Evolutionary conservation across 768 basidiomycete genomes (phyloP), one percentile per base, ranked within the genome.

Genomic region (Suillus paluster): DNA sequence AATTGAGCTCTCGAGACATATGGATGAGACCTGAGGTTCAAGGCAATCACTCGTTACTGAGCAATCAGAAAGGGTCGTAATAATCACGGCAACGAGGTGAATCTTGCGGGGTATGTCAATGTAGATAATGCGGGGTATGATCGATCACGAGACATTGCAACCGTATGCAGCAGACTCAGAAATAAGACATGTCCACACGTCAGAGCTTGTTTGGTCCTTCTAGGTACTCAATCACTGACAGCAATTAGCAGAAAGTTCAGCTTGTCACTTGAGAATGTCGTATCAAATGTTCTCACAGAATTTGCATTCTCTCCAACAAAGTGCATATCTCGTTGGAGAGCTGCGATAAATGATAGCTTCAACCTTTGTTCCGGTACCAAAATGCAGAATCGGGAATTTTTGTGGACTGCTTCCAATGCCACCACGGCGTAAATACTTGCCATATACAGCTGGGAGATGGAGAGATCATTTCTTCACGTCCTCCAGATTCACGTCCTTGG

Each of bases 141-240:
- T 25, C 23, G 54, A 55, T 15, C 30, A 33, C 11, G 17, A 1
- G n/a, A 34, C 12, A 7, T 34, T 19, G 33, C 34, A 23, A 1
- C 34, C 14, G n/a, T n/a, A 44, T 44, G n/a, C 42, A n/a, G 52
- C 34, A 54, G 52, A 52, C n/a, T 54, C 53, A 54, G 34, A 54
- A n/a, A 54, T 54, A 38, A 54, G 53, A 54, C 53, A 38, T 44
- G n/a, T 23, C 15, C 7, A 25, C 36, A 25, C 17, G 34, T 54
- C 34, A 53, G 34, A 34, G 15, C 34, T 53, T 33, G 34, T 21
- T 14, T 10, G n/a, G 4, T 3, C 30, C 30, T 30, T n/a, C n/a
- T n/a, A n/a, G n/a, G 30, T 30, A 30, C 30, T 8, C 6, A 21
- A 34, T 14, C 12, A 33, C n/a, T n/a, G 33, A 33, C 49, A 52